Evolutionary conservation across 305 asterid species (phyloP).

Genomic region (Coffea humblotiana): DNA sequence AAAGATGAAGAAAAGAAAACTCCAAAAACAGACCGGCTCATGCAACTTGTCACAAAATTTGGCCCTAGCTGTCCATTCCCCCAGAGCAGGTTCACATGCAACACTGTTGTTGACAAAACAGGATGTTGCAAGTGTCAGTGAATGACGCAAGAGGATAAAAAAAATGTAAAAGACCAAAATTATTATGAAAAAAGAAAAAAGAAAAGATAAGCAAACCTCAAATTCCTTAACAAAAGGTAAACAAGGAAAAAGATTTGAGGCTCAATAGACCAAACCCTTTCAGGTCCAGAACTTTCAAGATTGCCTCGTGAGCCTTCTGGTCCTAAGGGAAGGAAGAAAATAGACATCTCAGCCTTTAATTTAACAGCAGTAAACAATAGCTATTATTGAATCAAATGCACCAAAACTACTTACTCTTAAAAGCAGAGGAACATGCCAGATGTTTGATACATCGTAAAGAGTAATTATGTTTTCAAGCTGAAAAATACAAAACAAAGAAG

Average conservation of each 20-base stretch:
- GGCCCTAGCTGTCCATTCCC: conserved; percentile 80
- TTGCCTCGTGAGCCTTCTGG: conserved; percentile 92
- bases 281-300: conserved; percentile 71
- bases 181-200: not conserved
- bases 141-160: not conserved
- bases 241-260: not conserved
- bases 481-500: not conserved
- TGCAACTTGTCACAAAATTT: conserved; percentile 62
- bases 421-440: conserved; percentile 87
- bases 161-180: not conserved
- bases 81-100: conserved; percentile 61
- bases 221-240: conserved; percentile 14
- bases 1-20: conserved; percentile 12
- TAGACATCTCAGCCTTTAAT: not conserved
- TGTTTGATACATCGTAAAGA: conserved; percentile 78
- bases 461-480: conserved; percentile 71
- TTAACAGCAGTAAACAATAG: conserved; percentile 9
- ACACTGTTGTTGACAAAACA: conserved; percentile 37
- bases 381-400: conserved; percentile 12
- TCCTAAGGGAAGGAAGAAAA: conserved; percentile 44
- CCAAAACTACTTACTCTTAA: conserved; percentile 52
- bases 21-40: conserved; percentile 59
- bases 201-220: not conserved
- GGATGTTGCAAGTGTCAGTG: not conserved
- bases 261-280: conserved; percentile 51